phyloP scores from a whole-genome alignment of 805 yeast species.

The Schwanniomyces sp. region DNA sequence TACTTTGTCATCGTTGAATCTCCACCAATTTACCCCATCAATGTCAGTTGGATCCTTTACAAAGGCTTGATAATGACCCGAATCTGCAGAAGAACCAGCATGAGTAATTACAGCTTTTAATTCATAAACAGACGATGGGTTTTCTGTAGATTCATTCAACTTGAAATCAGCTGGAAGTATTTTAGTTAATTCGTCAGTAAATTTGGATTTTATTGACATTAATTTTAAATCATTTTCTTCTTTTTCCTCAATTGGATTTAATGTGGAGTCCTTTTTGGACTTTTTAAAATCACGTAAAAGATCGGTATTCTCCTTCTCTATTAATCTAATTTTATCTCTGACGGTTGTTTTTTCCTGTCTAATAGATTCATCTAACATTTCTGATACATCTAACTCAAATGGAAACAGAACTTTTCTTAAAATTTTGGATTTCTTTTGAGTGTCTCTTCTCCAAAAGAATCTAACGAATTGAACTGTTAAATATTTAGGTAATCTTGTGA shows the following conservation, averaged over 20 bases:
- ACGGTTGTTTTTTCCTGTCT: conserved; percentile 63
- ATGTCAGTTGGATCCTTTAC: conserved; percentile 66
- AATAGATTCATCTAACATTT: conserved; percentile 78
- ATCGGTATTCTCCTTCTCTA: conserved; percentile 74
- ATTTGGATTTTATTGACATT: conserved; percentile 49
- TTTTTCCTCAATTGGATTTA: conserved; percentile 55
- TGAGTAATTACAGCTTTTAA: conserved; percentile 85
- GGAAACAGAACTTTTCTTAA: conserved; percentile 94
- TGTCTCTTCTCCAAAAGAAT: conserved; percentile 94
- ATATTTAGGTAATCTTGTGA: conserved; percentile 81
- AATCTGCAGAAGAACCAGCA: conserved; percentile 92
- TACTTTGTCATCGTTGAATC: conserved; percentile 91
- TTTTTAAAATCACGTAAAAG: conserved; percentile 73
- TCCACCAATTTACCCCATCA: conserved; percentile 83
- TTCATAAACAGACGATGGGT: conserved; percentile 86
- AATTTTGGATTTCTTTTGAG: conserved; percentile 87
- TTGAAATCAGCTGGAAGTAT: conserved; percentile 38
- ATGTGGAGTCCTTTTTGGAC: conserved; percentile 32
- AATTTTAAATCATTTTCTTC: conserved; percentile 54
- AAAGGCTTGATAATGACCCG: conserved; percentile 96
- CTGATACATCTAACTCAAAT: conserved; percentile 84
- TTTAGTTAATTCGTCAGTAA: conserved; percentile 45
- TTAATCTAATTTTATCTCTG: conserved; percentile 74
- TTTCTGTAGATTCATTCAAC: conserved; percentile 54
- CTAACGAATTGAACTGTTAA: conserved; percentile 91